Evolutionary conservation across 768 basidiomycete genomes (phyloP).

Genomic region (Sarcomyxa edulis): DNA sequence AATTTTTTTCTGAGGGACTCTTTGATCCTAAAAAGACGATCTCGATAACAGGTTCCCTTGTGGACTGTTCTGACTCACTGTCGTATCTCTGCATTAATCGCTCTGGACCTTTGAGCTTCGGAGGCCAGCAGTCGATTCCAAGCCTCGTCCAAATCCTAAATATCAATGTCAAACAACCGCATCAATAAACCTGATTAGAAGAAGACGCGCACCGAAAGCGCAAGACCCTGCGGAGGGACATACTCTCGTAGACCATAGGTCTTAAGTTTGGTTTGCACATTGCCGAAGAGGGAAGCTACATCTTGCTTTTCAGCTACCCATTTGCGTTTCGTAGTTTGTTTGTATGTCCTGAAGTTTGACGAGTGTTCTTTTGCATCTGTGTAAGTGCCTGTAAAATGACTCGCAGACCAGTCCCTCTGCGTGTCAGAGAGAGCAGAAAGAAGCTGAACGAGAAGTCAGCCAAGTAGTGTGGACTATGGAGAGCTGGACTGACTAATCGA

Average conservation of each 20-base stretch:
- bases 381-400: conserved; percentile 70
- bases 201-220: conserved; percentile 29
- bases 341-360: conserved; percentile 70
- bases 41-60: background rate
- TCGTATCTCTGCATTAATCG: conserved; percentile 87
- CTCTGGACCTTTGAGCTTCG: conserved; percentile 72
- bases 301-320: conserved; percentile 93
- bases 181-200: background rate
- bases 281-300: conserved; percentile 80
- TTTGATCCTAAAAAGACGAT: conserved; percentile 59
- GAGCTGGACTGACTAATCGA: conserved; percentile 44
- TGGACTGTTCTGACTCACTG: conserved; percentile 67
- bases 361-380: conserved; percentile 76
- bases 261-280: conserved; percentile 89
- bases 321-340: conserved; percentile 75
- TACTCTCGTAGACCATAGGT: conserved; percentile 89
- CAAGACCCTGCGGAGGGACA: conserved; percentile 67
- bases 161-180: background rate
- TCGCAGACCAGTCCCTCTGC: conserved; percentile 65
- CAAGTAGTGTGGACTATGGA: background rate
- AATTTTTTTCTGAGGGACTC: conserved; percentile 73
- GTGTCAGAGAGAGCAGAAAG: conserved; percentile 62
- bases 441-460: conserved; percentile 41
- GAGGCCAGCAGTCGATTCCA: conserved; percentile 72
- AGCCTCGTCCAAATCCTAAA: conserved; percentile 60